These are phyloP conservation scores for Leptographium radiaticola DNA, from an alignment of 2,329 filamentous ascomycete genomes.

Conservation along the genomic window DNA sequence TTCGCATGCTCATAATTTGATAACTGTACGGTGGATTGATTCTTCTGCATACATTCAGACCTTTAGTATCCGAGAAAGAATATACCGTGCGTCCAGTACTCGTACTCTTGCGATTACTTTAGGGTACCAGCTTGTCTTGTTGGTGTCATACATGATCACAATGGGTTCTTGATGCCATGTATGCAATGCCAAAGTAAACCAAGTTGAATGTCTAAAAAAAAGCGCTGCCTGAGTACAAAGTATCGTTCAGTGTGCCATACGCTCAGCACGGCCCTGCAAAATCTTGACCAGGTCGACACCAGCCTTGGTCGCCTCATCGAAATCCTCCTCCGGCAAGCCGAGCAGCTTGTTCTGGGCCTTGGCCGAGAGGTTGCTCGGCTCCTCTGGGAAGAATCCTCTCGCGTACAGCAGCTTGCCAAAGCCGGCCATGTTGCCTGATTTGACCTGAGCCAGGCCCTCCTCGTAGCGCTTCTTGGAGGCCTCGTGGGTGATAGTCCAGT, in stretches of 20 bases:
- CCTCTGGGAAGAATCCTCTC: constrained; percentile 36
- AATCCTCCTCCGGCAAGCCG: constrained; percentile 10
- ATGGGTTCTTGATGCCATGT: too few relatives aligned
- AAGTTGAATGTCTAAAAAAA: not conserved
- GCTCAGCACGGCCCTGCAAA: not conserved
- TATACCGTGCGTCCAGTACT: too few relatives aligned
- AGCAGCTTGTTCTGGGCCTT: constrained; percentile 3
- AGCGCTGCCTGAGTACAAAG: not conserved
- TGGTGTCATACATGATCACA: too few relatives aligned
- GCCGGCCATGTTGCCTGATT: constrained; percentile 23
- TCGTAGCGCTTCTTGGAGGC: constrained; percentile 30
- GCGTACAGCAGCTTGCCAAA: constrained; percentile 34
- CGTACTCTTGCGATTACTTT: too few relatives aligned
- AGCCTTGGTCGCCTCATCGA: constrained; percentile 10
- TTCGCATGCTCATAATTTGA: too few relatives aligned
- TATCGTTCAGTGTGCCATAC: not conserved
- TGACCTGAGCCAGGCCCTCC: constrained; percentile 30
- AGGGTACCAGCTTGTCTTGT: not conserved
- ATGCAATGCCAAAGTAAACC: not conserved
- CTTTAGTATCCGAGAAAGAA: too few relatives aligned
- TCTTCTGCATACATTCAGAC: too few relatives aligned
- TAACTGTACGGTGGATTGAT: too few relatives aligned
- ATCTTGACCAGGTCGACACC: not conserved
- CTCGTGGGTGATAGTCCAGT: constrained; percentile 44
- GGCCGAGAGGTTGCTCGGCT: constrained; percentile 17